These are phyloP conservation scores for Paracamarosporium sp. DNA, from an alignment of 2,329 filamentous ascomycete species.

Conservation along the genomic window DNA sequence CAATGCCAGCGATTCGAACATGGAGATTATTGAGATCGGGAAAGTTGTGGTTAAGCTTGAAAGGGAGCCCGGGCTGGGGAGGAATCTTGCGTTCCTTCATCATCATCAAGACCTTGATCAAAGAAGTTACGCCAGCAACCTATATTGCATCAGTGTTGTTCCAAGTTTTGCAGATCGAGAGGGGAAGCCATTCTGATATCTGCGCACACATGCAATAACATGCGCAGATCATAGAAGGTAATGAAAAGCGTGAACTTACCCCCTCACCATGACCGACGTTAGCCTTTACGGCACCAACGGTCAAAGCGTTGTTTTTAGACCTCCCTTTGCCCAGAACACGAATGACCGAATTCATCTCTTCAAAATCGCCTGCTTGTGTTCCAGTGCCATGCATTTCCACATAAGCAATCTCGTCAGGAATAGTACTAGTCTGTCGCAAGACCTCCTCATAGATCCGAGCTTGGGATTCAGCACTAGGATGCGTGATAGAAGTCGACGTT, in stretches of 20 bases:
- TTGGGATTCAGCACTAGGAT: slow-evolving; percentile 28
- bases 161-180: too few species aligned
- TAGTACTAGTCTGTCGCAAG: slow-evolving; percentile 37
- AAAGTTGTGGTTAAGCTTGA: too few species aligned
- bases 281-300: slow-evolving; percentile 38
- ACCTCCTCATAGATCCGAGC: slow-evolving; percentile 15
- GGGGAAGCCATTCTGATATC: too few species aligned
- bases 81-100: too few species aligned
- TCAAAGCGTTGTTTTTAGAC: slow-evolving; percentile 15
- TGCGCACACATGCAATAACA: too few species aligned
- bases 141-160: too few species aligned
- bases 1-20: too few species aligned
- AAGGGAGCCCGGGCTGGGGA: too few species aligned
- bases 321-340: slow-evolving; percentile 17
- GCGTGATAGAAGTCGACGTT: slow-evolving; percentile 32
- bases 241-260: too few species aligned
- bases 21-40: too few species aligned
- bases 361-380: slow-evolving; percentile 34
- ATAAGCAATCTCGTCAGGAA: slow-evolving; percentile 31
- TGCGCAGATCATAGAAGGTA: slow-evolving; percentile 32
- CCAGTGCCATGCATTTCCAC: slow-evolving; percentile 29
- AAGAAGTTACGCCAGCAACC: too few species aligned
- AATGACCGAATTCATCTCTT: slow-evolving; percentile 24
- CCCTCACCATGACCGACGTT: slow-evolving; percentile 47
- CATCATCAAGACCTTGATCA: too few species aligned